phyloP scores from a whole-genome alignment of 2,329 filamentous ascomycete species.

The Pseudogymnoascus sp. region DNA sequence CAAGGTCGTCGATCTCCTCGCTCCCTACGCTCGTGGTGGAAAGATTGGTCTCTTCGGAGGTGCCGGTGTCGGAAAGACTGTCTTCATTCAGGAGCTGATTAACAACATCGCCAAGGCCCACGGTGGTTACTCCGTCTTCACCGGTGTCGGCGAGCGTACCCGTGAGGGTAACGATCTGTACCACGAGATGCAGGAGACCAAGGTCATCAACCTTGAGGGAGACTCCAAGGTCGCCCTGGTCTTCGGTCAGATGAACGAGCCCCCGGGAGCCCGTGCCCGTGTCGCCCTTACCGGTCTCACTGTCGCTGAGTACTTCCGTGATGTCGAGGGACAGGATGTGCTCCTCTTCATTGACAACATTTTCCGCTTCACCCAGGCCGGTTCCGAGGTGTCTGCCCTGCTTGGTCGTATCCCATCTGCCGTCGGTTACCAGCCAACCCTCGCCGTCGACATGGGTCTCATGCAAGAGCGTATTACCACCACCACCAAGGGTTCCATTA shows the following conservation, averaged over 20 bases:
- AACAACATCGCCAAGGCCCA: slow-evolving; percentile 99
- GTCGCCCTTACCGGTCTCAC: slow-evolving; percentile 89
- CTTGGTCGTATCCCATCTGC: slow-evolving; percentile 99
- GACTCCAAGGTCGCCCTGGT: slow-evolving; percentile 99
- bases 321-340: slow-evolving; percentile 79
- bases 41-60: slow-evolving; percentile 99
- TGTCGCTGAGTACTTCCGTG: slow-evolving; percentile 75
- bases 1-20: slow-evolving; percentile 99
- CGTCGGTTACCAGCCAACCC: slow-evolving; percentile 99
- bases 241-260: slow-evolving; percentile 99
- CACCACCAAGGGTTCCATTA: slow-evolving; percentile 99
- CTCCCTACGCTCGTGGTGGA: slow-evolving; percentile 99
- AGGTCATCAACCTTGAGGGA: slow-evolving; percentile 97
- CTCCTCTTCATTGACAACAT: slow-evolving; percentile 99
- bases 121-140: slow-evolving; percentile 99
- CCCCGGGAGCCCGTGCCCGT: slow-evolving; percentile 98
- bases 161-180: slow-evolving; percentile 99
- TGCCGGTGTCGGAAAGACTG: slow-evolving; percentile 99
- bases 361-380: slow-evolving; percentile 99
- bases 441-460: slow-evolving; percentile 96
- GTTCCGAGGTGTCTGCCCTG: slow-evolving; percentile 99
- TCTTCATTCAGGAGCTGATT: slow-evolving; percentile 99
- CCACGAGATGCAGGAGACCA: slow-evolving; percentile 99
- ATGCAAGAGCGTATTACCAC: slow-evolving; percentile 99
- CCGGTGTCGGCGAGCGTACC: slow-evolving; percentile 99